Evolutionary conservation across 768 basidiomycete species (phyloP).

Genomic region (Calocybe cyanea): DNA sequence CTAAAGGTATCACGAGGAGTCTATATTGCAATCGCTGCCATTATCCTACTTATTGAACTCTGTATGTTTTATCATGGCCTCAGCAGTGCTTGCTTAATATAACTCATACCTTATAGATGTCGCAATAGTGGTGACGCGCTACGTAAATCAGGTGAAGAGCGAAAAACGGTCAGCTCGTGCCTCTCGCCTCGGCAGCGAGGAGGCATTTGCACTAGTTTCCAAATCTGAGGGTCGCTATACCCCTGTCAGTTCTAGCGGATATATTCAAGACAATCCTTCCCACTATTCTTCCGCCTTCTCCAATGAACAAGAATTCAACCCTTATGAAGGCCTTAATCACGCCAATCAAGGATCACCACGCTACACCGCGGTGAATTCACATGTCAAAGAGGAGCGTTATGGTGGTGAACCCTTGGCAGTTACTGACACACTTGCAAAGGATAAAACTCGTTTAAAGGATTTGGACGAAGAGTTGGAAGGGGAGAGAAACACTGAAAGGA

Average conservation of each 20-base stretch:
- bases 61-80: slow-evolving; percentile 43
- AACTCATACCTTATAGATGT: slow-evolving; percentile 35
- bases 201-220: slow-evolving; percentile 31
- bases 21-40: slow-evolving; percentile 39
- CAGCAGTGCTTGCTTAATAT: neutral
- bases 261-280: slow-evolving; percentile 6
- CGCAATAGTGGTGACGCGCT: slow-evolving; percentile 49
- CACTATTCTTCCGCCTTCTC: slow-evolving; percentile 9
- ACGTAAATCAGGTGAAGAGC: slow-evolving; percentile 46
- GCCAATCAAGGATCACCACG: slow-evolving; percentile 10
- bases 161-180: slow-evolving; percentile 43
- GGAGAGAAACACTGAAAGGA: slow-evolving; percentile 11
- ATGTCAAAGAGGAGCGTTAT: slow-evolving; percentile 25
- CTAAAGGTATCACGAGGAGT: slow-evolving; percentile 39
- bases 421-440: slow-evolving; percentile 27
- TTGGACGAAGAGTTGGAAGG: slow-evolving; percentile 8
- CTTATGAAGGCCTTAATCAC: slow-evolving; percentile 30
- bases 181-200: slow-evolving; percentile 30
- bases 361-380: slow-evolving; percentile 3
- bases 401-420: slow-evolving; percentile 35
- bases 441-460: slow-evolving; percentile 28
- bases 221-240: slow-evolving; percentile 25
- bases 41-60: slow-evolving; percentile 48
- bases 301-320: slow-evolving; percentile 31
- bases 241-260: slow-evolving; percentile 17